phyloP scores from a whole-genome alignment of 2,329 filamentous ascomycete genomes.

The Albophoma yamanashiensis region DNA sequence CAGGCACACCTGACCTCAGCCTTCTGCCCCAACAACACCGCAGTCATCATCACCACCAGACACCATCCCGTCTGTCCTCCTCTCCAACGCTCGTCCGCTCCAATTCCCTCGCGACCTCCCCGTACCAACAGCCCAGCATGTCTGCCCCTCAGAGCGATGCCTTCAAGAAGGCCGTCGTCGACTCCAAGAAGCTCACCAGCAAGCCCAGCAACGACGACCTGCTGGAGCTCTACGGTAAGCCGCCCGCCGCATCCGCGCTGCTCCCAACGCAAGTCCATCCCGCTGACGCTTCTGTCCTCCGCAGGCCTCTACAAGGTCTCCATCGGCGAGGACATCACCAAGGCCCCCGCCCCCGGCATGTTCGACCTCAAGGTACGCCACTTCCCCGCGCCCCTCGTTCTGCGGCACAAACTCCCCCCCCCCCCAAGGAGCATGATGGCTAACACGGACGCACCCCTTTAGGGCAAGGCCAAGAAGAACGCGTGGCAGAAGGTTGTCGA shows the following conservation, averaged over 20 bases:
- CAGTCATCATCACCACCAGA: background rate
- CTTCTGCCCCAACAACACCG: background rate
- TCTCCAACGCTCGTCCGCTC: background rate
- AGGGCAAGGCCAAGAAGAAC: constrained; percentile 69
- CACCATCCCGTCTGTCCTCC: too few relatives aligned
- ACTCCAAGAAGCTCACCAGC: constrained; percentile 56
- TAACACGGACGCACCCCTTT: background rate
- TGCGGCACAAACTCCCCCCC: background rate
- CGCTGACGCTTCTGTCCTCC: background rate
- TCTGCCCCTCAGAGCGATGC: constrained; percentile 27
- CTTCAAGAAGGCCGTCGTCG: constrained; percentile 46
- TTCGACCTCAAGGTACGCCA: constrained; percentile 55
- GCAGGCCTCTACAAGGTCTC: constrained; percentile 49
- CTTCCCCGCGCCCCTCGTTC: background rate
- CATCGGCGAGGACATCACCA: constrained; percentile 43
- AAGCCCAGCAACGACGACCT: constrained; percentile 56
- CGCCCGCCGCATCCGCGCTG: background rate
- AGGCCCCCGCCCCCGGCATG: constrained; percentile 50
- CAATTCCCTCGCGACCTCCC: background rate
- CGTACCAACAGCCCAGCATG: constrained; percentile 22
- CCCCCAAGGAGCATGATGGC: too few relatives aligned
- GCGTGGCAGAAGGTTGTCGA: constrained; percentile 66
- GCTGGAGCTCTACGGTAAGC: constrained; percentile 50
- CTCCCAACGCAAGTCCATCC: background rate
- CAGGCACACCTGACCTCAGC: background rate